Base-by-base conservation (phyloP, 202 grass and related monocot species). In the Panicum hallii region DNA sequence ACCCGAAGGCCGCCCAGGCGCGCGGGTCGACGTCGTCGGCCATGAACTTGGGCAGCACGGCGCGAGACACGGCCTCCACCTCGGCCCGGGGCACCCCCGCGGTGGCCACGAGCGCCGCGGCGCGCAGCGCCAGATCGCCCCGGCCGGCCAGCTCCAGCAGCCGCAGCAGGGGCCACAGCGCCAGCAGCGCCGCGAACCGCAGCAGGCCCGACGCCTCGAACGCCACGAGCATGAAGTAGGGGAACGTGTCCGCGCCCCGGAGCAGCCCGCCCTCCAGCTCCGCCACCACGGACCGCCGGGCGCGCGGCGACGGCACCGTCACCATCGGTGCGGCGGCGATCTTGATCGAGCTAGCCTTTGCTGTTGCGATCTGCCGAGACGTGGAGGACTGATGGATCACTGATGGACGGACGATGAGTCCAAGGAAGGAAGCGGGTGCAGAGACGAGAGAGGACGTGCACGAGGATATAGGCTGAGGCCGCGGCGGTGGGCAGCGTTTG, bases 1-100 rank as follows among this genome's bases (percentile, higher is more conserved):
- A 30, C 7, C 79, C 84, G 87, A 95, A 99, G 0, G 80, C 75
- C 6, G 74, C 83, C 93, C 91, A 99, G 0, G 96, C 84, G 0
- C 84, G 87, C 10, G 81, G 69, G 86, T 99, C 90, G 14, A 99
- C 81, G 55, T 99, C 90, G 23, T 99, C 96, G 76, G 90, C 89
- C 83, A 91, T 85, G 82, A 99, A 99, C 88, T 99, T 99, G 46
- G 96, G 96, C n/a, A 98, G 89, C 80, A 98, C 95, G 15, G 91
- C 91, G 11, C 95, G 89, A 11, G 95, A 87, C 79, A 91, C 87
- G 43, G 89, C 93, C 85, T 98, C 93, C 9, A 98, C 54, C 67
- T 98, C 95, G 0, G 85, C 62, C 10, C 85, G 79, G 0, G 70
- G 83, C 56, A 90, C 84, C 5, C 90, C 95, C 0, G 80, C 90